phyloP scores from a whole-genome alignment of 805 yeast species.

The Myxozyma vanderwaltii region DNA sequence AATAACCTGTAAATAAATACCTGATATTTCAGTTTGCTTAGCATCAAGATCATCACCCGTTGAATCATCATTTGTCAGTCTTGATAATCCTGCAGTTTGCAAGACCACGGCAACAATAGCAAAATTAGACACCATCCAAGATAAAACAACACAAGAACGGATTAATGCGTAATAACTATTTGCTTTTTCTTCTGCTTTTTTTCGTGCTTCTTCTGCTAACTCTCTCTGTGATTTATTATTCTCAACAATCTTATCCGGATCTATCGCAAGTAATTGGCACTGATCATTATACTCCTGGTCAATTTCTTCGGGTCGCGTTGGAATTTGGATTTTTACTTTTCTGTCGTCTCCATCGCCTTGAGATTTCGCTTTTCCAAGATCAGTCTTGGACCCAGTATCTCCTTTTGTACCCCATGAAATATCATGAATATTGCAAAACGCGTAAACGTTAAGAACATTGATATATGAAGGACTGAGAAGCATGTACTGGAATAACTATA shows the following conservation, averaged over 20 bases:
- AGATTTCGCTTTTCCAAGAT: constrained; percentile 78
- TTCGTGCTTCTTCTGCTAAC: constrained; percentile 45
- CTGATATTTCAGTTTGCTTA: constrained; percentile 4
- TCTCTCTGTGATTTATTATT: constrained; percentile 59
- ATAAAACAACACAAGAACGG: constrained; percentile 90
- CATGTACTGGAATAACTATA: constrained; percentile 67
- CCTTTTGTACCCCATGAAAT: constrained; percentile 99
- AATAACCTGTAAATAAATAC: constrained; percentile 48
- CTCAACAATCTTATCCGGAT: constrained; percentile 41
- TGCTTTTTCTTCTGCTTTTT: constrained; percentile 44
- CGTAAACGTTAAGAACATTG: constrained; percentile 90
- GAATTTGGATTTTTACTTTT: constrained; percentile 77
- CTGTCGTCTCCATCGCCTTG: constrained; percentile 75
- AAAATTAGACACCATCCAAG: constrained; percentile 87
- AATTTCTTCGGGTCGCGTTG: constrained; percentile 69
- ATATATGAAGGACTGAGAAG: constrained; percentile 87
- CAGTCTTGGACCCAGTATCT: constrained; percentile 70
- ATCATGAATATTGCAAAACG: constrained; percentile 97
- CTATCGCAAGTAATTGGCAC: constrained; percentile 59
- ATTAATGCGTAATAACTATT: constrained; percentile 84
- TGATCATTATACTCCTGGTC: constrained; percentile 81
- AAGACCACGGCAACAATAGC: constrained; percentile 83
- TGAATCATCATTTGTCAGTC: constrained; percentile 70
- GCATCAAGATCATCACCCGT: constrained; percentile 9
- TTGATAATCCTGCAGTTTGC: constrained; percentile 73